Conservation (phyloP, 768 basidiomycete genomes). For the Fistulinella prunicolor region DNA sequence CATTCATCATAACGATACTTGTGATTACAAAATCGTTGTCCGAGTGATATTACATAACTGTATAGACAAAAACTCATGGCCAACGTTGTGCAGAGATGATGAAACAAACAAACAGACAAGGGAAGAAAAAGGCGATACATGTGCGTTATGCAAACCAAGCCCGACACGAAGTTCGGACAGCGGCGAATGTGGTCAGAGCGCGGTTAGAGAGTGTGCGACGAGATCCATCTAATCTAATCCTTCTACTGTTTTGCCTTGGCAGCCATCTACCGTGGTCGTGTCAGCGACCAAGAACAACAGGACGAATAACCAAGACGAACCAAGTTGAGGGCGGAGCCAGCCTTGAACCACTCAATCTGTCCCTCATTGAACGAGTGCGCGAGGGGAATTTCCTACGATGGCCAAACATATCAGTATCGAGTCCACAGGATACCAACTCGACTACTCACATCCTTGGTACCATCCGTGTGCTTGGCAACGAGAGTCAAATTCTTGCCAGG, state of each 20-base stretch:
- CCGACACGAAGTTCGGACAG: not conserved
- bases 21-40: too few species aligned
- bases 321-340: constrained; percentile 90
- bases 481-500: constrained; percentile 91
- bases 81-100: constrained; percentile 5
- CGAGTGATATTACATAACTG: constrained; percentile 27
- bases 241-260: constrained; percentile 52
- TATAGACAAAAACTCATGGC: constrained; percentile 19
- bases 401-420: constrained; percentile 14
- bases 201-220: not conserved
- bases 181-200: not conserved
- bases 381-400: constrained; percentile 60
- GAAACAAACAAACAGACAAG: not conserved
- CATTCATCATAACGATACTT: too few species aligned
- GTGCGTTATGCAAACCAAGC: not conserved
- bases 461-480: constrained; percentile 78
- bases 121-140: not conserved
- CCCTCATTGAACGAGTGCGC: constrained; percentile 97
- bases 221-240: constrained; percentile 10
- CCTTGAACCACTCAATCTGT: constrained; percentile 98
- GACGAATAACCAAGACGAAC: constrained; percentile 40
- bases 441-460: constrained; percentile 60
- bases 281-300: not conserved
- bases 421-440: not conserved
- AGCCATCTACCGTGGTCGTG: constrained; percentile 51